A percentile compares a stretch with the other conserved stretches of the same genome.
phyloP scores from a whole-genome alignment of 352 stramenopile genomes.

The Pythium pectinolyticum region DNA sequence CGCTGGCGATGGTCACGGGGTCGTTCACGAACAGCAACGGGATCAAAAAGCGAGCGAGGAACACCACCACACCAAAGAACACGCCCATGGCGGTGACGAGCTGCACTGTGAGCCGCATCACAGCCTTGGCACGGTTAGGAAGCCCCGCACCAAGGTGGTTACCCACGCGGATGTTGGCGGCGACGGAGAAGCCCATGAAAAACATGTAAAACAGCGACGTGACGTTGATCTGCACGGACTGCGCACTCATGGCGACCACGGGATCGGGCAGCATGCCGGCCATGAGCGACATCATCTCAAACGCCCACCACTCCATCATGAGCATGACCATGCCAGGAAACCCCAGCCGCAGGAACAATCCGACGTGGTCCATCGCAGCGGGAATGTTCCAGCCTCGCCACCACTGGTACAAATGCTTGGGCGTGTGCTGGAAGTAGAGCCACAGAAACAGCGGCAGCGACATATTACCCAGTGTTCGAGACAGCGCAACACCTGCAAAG shows the following conservation, averaged over 20 bases:
- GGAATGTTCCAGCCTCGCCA: conserved; percentile 66
- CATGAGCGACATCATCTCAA: conserved; percentile 72
- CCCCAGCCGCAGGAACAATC: conserved; percentile 64
- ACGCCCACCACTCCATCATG: conserved; percentile 77
- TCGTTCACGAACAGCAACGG: conserved; percentile 53
- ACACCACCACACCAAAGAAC: conserved; percentile 37
- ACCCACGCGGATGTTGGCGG: conserved; percentile 74
- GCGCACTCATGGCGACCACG: conserved; percentile 68
- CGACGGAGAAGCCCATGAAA: conserved; percentile 63
- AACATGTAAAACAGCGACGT: conserved; percentile 74
- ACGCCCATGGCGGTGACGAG: conserved; percentile 33
- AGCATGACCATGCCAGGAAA: conserved; percentile 68
- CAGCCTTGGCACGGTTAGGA: conserved; percentile 52
- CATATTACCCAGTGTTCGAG: conserved; percentile 62
- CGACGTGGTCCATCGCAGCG: conserved; percentile 48
- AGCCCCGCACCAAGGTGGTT: conserved; percentile 76
- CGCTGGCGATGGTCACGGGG: conserved; percentile 37
- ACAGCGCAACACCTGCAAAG: conserved; percentile 76
- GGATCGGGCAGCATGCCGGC: conserved; percentile 62
- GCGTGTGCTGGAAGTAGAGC: conserved; percentile 50
- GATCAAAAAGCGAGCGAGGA: conserved; percentile 47
- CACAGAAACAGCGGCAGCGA: conserved; percentile 50
- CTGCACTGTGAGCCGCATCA: conserved; percentile 42
- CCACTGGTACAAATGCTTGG: conserved; percentile 43
- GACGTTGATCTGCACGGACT: conserved; percentile 74